phyloP scores from a whole-genome alignment of 2,329 filamentous ascomycete genomes.

The Sporothrix schenckii region DNA sequence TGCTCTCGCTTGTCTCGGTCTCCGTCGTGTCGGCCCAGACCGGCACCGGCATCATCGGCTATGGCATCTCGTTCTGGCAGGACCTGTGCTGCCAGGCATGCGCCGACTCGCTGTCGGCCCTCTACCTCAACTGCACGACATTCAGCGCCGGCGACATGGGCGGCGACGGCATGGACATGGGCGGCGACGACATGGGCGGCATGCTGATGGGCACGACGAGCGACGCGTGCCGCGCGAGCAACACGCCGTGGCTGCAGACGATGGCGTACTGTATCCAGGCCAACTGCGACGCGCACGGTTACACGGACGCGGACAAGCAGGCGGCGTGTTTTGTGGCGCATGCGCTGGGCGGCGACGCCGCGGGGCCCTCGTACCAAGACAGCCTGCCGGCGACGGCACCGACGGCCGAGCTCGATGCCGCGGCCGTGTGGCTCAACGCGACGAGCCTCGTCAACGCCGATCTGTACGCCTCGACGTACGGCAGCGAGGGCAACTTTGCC shows the following conservation, averaged over 20 bases:
- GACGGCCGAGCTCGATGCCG: neutral
- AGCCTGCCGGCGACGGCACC: slow-evolving; percentile 8
- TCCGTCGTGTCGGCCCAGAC: neutral
- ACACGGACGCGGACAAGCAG: neutral
- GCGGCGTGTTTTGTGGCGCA: neutral
- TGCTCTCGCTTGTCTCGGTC: neutral
- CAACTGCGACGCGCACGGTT: slow-evolving; percentile 6
- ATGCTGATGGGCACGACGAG: slow-evolving; percentile 10
- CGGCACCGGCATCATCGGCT: slow-evolving; percentile 11
- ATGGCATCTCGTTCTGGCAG: slow-evolving; percentile 2
- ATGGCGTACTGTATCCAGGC: slow-evolving; percentile 24
- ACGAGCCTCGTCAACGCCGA: slow-evolving; percentile 16
- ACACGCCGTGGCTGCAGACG: slow-evolving; percentile 15
- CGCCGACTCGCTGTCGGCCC: slow-evolving; percentile 13
- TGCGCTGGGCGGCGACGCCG: slow-evolving; percentile 3
- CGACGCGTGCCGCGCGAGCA: slow-evolving; percentile 10
- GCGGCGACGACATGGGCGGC: neutral
- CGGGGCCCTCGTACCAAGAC: neutral
- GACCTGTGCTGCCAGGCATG: slow-evolving; percentile 25
- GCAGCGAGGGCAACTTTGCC: slow-evolving; percentile 20
- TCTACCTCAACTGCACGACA: slow-evolving; percentile 21
- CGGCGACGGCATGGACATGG: slow-evolving; percentile 16
- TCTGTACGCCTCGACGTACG: slow-evolving; percentile 15
- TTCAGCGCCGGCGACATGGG: slow-evolving; percentile 15
- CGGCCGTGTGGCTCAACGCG: slow-evolving; percentile 16